phyloP scores from a whole-genome alignment of 176 grass and related monocot species.

The Oryza brachyantha region DNA sequence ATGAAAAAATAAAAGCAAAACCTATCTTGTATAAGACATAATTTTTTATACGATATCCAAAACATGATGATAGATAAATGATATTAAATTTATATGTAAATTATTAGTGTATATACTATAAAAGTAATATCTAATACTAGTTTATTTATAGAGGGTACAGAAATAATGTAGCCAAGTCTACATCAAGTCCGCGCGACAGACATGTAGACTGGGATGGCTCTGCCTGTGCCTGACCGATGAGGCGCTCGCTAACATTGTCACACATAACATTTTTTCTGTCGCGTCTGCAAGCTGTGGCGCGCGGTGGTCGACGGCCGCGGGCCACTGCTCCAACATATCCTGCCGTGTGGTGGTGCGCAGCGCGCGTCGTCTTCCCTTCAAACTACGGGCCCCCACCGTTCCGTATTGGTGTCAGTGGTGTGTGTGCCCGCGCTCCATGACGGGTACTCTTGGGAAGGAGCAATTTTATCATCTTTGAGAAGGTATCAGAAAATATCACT shows the following conservation, averaged over 20 bases:
- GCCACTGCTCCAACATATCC: not conserved
- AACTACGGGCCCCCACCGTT: not conserved
- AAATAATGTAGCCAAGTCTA: not conserved
- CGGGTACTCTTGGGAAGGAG: too few relatives aligned
- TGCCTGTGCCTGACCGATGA: not conserved
- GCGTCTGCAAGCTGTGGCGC: conserved; percentile 6
- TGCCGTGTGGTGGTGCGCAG: not conserved
- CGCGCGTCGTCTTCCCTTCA: not conserved
- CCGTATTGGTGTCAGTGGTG: not conserved
- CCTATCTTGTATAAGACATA: too few relatives aligned
- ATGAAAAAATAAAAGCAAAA: too few relatives aligned
- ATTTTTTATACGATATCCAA: too few relatives aligned
- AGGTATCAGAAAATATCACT: too few relatives aligned
- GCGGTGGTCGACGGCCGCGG: not conserved
- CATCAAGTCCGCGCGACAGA: not conserved
- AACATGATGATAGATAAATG: too few relatives aligned
- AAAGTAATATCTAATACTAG: too few relatives aligned
- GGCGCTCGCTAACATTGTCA: not conserved
- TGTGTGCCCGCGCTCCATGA: not conserved
- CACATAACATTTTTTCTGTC: not conserved
- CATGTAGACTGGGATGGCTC: not conserved
- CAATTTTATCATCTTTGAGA: too few relatives aligned
- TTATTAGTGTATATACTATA: too few relatives aligned
- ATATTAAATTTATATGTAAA: too few relatives aligned
- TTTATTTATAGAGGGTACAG: too few relatives aligned